Base-by-base conservation (phyloP, 306 rosid species). In the Fragaria nilgerrensis region DNA sequence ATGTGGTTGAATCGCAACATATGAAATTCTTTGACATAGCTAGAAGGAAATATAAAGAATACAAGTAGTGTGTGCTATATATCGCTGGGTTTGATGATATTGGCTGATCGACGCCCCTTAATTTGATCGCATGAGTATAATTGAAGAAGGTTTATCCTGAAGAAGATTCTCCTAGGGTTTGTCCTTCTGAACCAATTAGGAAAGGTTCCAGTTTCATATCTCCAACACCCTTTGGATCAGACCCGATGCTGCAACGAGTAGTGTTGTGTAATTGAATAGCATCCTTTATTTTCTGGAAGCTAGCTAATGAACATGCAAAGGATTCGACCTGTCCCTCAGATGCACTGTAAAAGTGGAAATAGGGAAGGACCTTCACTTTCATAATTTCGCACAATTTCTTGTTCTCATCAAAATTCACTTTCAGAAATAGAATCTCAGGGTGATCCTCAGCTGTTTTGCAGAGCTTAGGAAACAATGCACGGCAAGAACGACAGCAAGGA, bases 401-500 rank as follows among this genome's bases (percentile, higher is more conserved):
- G 77, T 96, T 96, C 89, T 96, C 99, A 74, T 96, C 99, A 84
- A 96, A 96, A 70, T 96, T 91, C 71, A 96, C 93, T 85, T 92
- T 96, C 64, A 96, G 85, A 87, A 96, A 86, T 76, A 92, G 3
- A 85, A 96, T 92, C 67, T 96, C 98, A 10, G 96, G 91, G 80
- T 92, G 86, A 49, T 92, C 99, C 83, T 87, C 99, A 74, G 99
- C 97, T 74, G 94, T 96, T 88, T 88, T 91, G 86, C 97, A 89
- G 70, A 96, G 89, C 99, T 90, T 91, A 32, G 99, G 99, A 81
- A 68, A 96, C 78, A 96, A 91, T 56, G 98, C 99, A 78, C 99
- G 88, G 88, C 99, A 96, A 77, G 98, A 93, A 83, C 98, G 97
- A 82, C 99, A 92, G 98, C 97, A 96, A 62, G 98, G 93, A 56